Base-by-base conservation (phyloP, 805 yeast genomes). In the Candida manassasensis region DNA sequence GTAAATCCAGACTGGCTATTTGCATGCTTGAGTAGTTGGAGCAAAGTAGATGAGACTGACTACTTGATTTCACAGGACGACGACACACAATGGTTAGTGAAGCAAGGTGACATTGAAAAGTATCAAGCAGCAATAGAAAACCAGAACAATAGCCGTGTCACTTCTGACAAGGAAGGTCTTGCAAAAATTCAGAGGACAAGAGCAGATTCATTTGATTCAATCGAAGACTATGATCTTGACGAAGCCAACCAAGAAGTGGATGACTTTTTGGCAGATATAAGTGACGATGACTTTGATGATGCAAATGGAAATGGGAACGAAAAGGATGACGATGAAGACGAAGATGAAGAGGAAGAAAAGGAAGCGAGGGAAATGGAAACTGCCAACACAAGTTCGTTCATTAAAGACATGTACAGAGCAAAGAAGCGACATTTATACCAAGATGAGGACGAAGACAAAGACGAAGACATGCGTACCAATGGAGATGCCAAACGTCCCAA, bases 1-100 rank as follows among this genome's bases (percentile, higher is more conserved):
- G 95, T 90, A 13, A 81, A 80, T 49, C 89, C 95, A 2, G 93
- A 85, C 49, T 90, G 98, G 98, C 60, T 90, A 2, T 89, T 89
- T 61, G 79, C 82, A 24, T 84, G 96, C 56, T 67, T 90, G 45
- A 79, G 88, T 6, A 61, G 71, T 17, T 90, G 97, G 97, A 66
- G 67, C 37, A 73, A 71, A 30, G 80, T 79, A 0, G 77, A 79
- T 12, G 93, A 82, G 43, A 64, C 54, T 3, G 76, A 73, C 3
- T 89, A 68, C 51, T 54, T 67, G 27, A 63, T 88, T 13, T 59
- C 69, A 4, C 72, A 75, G n/a, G 69, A 67, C 4, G 68, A 70
- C 14, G 71, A 70, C 1, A 68, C 64, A 24, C 63, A 61, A 24
- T 54, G 72, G 52, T 52, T 69, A 11, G 64, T 69, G 24, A 54